phyloP scores from a whole-genome alignment of 2,329 filamentous ascomycete species.

The Neophaeococcomyces aloes region DNA sequence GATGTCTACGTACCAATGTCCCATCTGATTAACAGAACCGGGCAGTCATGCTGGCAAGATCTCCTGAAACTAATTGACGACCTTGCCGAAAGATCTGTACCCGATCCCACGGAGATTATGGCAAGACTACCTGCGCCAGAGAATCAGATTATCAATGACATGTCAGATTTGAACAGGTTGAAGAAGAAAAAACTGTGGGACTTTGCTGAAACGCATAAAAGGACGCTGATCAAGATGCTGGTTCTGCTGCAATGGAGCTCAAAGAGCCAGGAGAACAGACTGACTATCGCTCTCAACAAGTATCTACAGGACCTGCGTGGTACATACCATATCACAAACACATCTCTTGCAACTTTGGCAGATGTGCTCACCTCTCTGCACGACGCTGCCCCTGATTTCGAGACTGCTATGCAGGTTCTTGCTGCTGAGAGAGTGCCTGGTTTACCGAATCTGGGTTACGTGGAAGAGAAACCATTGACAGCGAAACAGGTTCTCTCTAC shows the following conservation, averaged over 20 bases:
- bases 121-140: constrained; percentile 7
- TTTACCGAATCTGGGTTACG: constrained; percentile 73
- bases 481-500: constrained; percentile 62
- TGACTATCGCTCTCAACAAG: constrained; percentile 73
- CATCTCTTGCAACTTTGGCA: constrained; percentile 61
- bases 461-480: constrained; percentile 61
- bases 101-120: constrained; percentile 42
- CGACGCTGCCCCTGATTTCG: constrained; percentile 79
- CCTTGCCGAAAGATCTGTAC: constrained; percentile 51
- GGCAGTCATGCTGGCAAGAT: constrained; percentile 72
- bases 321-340: constrained; percentile 50
- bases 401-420: constrained; percentile 76
- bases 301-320: constrained; percentile 58
- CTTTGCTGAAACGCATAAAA: constrained; percentile 68
- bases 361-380: constrained; percentile 60
- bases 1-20: constrained; percentile 52
- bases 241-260: constrained; percentile 86
- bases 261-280: constrained; percentile 66
- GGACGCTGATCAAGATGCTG: constrained; percentile 84
- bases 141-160: constrained; percentile 24
- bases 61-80: constrained; percentile 60
- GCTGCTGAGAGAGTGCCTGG: constrained; percentile 65
- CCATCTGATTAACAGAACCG: constrained; percentile 63
- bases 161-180: constrained; percentile 49
- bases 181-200: constrained; percentile 69